Evolutionary conservation across 805 yeast species (phyloP), one percentile per base, ranked within the genome.

Genomic region (Teunomyces lycoperdinae): DNA sequence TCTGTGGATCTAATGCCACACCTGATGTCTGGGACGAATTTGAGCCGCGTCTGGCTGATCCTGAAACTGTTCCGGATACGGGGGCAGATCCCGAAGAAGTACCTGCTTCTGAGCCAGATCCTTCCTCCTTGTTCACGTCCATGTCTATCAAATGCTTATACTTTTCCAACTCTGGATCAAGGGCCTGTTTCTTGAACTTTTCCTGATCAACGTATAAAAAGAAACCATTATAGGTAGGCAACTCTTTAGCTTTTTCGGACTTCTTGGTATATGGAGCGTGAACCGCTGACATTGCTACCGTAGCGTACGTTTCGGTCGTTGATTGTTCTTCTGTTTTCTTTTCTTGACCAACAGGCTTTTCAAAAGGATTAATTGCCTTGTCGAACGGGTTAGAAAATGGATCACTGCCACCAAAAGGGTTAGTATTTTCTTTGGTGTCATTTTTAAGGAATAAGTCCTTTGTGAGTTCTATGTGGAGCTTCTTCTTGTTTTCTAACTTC

Each of bases 191-290:
- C 58, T 78, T 80, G 58, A 85, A 73, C 40, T 67, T 76, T 62
- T 91, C 97, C 44, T 76, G 76, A 41, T 88, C 96, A 4, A 89
- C 85, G 59, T 80, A 87, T 3, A 89, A 60, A 54, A 85, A 78
- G 58, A 64, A 83, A 3, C 90, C 91, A 4, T 85, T 84, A 54
- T 79, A 87, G 17, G 67, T 58, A 16, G 86, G 85, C 4, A 74
- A 57, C 11, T 43, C 33, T 11, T 61, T 49, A 2, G 46, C 54
- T 39, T 47, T 52, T 30, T 50, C 26, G 33, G 45, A 16, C 29
- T 27, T 43, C 10, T 29, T 24, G 14, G 14, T n/a, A 9, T 31
- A 41, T 13, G 48, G 46, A 9, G 38, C 39, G 17, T 50, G 47
- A 26, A 51, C 55, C 3, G 63, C 20, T 2, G 65, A 11, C 9